phyloP scores from a whole-genome alignment of 148 eudicot species.

The Chenopodium suecicum region DNA sequence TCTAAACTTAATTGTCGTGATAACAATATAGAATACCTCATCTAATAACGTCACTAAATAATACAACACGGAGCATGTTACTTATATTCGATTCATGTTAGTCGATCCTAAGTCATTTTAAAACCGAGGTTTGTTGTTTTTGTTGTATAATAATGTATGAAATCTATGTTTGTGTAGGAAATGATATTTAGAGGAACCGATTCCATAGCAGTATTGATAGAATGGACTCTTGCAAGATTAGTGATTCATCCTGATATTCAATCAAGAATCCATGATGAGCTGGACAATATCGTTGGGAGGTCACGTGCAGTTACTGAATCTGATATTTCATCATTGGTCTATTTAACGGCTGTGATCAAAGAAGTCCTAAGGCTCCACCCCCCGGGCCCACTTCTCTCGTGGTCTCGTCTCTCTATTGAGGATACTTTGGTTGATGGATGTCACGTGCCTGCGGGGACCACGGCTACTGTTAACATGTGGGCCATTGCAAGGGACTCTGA shows the following conservation, averaged over 20 bases:
- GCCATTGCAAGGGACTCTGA: conserved; percentile 61
- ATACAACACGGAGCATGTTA: too few relatives aligned
- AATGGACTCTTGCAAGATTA: conserved; percentile 68
- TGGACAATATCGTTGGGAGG: conserved; percentile 47
- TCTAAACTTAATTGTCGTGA: not conserved
- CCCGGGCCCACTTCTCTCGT: conserved; percentile 79
- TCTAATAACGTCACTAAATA: not conserved
- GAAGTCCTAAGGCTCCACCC: conserved; percentile 73
- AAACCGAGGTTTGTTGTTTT: too few relatives aligned
- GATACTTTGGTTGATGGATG: conserved; percentile 48
- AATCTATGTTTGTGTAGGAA: conserved; percentile 37
- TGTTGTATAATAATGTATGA: too few relatives aligned
- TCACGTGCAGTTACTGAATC: conserved; percentile 46
- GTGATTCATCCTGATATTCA: conserved; percentile 59
- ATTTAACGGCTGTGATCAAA: conserved; percentile 64
- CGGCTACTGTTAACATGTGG: conserved; percentile 84
- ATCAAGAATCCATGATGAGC: conserved; percentile 52
- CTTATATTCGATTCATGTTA: too few relatives aligned
- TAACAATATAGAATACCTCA: not conserved
- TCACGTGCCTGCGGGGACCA: conserved; percentile 66
- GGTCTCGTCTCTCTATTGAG: conserved; percentile 61
- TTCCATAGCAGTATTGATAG: conserved; percentile 61
- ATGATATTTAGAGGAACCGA: conserved; percentile 88
- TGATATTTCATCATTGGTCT: conserved; percentile 42
- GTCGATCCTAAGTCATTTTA: too few relatives aligned